Evolutionary conservation across 768 basidiomycete genomes (phyloP).

Genomic region (Asterophora lycoperdoides): DNA sequence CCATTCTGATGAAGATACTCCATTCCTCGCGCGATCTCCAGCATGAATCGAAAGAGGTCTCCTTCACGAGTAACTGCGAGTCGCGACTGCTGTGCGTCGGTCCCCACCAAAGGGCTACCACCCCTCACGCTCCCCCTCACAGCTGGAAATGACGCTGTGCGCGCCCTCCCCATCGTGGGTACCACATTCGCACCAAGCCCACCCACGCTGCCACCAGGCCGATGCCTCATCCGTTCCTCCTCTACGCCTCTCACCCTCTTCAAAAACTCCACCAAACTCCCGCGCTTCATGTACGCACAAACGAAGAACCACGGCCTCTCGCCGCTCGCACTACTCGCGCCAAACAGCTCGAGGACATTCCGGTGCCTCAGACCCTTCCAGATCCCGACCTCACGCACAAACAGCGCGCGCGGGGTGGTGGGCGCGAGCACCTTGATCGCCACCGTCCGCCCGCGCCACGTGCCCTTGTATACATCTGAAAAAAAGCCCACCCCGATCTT

Average conservation of each 20-base stretch:
- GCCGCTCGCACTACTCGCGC: slow-evolving; percentile 68
- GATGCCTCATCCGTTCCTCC: slow-evolving; percentile 4
- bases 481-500: slow-evolving; percentile 74
- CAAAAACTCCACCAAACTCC: slow-evolving; percentile 59
- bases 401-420: slow-evolving; percentile 57
- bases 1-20: slow-evolving; percentile 66
- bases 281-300: slow-evolving; percentile 64
- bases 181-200: too few species aligned
- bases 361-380: slow-evolving; percentile 70
- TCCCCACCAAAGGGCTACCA: not conserved
- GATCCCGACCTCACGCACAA: slow-evolving; percentile 63
- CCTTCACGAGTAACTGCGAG: slow-evolving; percentile 25
- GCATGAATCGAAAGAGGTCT: slow-evolving; percentile 57
- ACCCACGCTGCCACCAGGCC: not conserved
- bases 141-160: slow-evolving; percentile 4
- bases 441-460: slow-evolving; percentile 62
- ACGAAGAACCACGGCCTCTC: slow-evolving; percentile 80
- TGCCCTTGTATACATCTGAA: slow-evolving; percentile 74
- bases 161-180: not conserved
- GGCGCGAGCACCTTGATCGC: slow-evolving; percentile 71
- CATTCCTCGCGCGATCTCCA: slow-evolving; percentile 80
- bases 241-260: slow-evolving; percentile 27
- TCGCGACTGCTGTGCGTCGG: not conserved
- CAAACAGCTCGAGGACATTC: slow-evolving; percentile 70
- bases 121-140: slow-evolving; percentile 4